Percentiles rank a stretch among this genome's conserved stretches.
phyloP scores from a whole-genome alignment of 768 basidiomycete species.

The Amanita thiersii region DNA sequence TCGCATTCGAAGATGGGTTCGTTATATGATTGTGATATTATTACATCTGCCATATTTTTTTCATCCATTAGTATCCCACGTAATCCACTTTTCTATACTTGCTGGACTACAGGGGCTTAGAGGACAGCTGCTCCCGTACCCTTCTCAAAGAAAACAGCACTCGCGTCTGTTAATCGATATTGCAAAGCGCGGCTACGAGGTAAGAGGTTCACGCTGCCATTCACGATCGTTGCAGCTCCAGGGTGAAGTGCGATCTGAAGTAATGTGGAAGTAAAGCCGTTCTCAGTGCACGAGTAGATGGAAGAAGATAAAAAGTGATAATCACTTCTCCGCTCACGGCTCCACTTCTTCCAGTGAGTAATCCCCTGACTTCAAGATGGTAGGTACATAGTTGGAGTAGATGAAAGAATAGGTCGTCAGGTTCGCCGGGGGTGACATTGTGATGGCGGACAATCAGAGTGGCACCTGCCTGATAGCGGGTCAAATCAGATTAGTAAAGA shows the following conservation, averaged over 20 bases:
- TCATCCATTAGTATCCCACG: too few relatives aligned
- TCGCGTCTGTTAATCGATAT: slow-evolving; percentile 61
- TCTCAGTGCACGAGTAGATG: too few relatives aligned
- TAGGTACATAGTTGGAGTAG: slow-evolving; percentile 58
- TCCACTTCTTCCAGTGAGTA: slow-evolving; percentile 71
- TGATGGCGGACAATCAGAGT: slow-evolving; percentile 63
- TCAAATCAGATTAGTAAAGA: not conserved
- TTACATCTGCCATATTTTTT: too few relatives aligned
- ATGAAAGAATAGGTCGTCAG: slow-evolving; percentile 51
- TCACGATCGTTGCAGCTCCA: slow-evolving; percentile 31
- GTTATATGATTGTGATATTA: too few relatives aligned
- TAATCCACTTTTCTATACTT: too few relatives aligned
- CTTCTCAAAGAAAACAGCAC: slow-evolving; percentile 62
- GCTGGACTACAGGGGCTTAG: too few relatives aligned
- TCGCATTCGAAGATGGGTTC: too few relatives aligned
- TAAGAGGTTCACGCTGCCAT: slow-evolving; percentile 30
- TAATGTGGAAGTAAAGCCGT: slow-evolving; percentile 1
- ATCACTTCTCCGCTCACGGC: slow-evolving; percentile 71
- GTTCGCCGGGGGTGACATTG: slow-evolving; percentile 42
- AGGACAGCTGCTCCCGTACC: slow-evolving; percentile 64
- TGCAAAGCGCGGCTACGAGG: slow-evolving; percentile 53
- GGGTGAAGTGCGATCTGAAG: slow-evolving; percentile 55
- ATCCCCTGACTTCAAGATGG: slow-evolving; percentile 63
- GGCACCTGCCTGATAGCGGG: slow-evolving; percentile 31
- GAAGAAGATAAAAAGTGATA: not conserved